Conservation (phyloP, 1,139 yeast genomes). For the Arxiozyma slooffiae region DNA sequence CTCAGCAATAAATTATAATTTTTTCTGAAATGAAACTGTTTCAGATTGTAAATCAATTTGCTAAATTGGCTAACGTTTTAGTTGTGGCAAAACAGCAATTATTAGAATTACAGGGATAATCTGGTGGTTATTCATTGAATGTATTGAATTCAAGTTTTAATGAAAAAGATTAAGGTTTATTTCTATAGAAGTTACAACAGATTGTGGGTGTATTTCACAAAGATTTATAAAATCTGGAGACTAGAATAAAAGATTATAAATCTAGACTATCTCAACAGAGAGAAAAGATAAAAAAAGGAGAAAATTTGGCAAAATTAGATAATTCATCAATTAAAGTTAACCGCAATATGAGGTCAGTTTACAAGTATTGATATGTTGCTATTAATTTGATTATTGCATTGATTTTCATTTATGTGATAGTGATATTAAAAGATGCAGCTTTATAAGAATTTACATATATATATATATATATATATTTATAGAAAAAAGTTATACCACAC, state of each 20-base stretch:
- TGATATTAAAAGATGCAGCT: background rate
- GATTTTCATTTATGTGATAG: background rate
- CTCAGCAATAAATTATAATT: conserved; percentile 3
- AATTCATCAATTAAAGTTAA: conserved; percentile 16
- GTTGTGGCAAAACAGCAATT: no score
- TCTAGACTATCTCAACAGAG: conserved; percentile 49
- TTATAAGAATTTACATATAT: background rate
- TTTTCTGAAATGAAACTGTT: conserved; percentile 8
- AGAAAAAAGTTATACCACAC: no score
- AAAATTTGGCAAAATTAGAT: conserved; percentile 16
- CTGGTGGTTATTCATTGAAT: conserved; percentile 7
- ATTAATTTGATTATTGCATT: conserved; percentile 12
- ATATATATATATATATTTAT: no score
- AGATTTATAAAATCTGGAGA: conserved; percentile 12
- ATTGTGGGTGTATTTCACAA: conserved; percentile 9
- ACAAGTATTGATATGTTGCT: conserved; percentile 18
- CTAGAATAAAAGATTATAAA: conserved; percentile 12
- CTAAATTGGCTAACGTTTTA: no score
- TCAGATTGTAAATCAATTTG: conserved; percentile 4
- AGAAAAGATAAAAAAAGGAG: conserved; percentile 56
- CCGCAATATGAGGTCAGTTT: conserved; percentile 14
- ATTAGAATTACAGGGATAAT: background rate
- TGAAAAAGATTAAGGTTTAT: conserved; percentile 9
- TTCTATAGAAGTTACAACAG: conserved; percentile 8
- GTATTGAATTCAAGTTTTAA: conserved; percentile 11